Evolutionary conservation across 2,329 filamentous ascomycete genomes (phyloP), one percentile per base, ranked within the genome.

Genomic region (Escovopsis sp.): DNA sequence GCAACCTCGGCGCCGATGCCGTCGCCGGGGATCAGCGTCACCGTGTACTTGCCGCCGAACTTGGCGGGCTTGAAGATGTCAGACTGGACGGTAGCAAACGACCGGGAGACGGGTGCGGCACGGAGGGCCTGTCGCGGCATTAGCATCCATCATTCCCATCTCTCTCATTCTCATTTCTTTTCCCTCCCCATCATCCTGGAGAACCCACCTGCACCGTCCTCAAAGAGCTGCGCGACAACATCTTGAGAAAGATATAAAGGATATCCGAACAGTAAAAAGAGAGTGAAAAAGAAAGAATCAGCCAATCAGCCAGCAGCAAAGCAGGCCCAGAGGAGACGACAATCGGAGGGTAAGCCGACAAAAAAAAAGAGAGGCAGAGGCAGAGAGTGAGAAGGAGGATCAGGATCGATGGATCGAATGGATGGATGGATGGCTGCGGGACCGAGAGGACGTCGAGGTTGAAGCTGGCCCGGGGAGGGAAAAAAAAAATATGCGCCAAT

Each of bases 21-120:
- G 59, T 98, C 91, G 77, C 89, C 91, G 65, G 91, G 91, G 64
- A 98, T 96, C 60, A 98, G 75, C 51, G 89, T 95, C 56, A 95
- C 89, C 33, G 91, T 98, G 77, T 96, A 98, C 73, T 96, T 98
- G 71, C 89, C 86, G 65, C 91, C 91, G 66, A 88, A 96, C 76
- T 96, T 91, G 71, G 89, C 87, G 56, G 88, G 88, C 77, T 95
- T 94, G 78, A 96, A 95, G 68, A 96, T 89, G 68, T 96, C 91
- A 63, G 83, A 83, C 67, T 87, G 79, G 56, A 94, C 73, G 51
- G 85, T 94, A 56, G 86, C 85, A 63, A 87, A 80, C 56, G 68
- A 67, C 61, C 73, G 72, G 46, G 67, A 61, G 51, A 61, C 57
- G 51, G 69, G 67, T 49, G 67, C 63, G 59, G 69, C 60, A 60